A percentile compares a stretch with the other conserved stretches of the same genome.
These are phyloP conservation scores for Iberis amara DNA, from an alignment of 441 rosid species.

Conservation along the genomic window DNA sequence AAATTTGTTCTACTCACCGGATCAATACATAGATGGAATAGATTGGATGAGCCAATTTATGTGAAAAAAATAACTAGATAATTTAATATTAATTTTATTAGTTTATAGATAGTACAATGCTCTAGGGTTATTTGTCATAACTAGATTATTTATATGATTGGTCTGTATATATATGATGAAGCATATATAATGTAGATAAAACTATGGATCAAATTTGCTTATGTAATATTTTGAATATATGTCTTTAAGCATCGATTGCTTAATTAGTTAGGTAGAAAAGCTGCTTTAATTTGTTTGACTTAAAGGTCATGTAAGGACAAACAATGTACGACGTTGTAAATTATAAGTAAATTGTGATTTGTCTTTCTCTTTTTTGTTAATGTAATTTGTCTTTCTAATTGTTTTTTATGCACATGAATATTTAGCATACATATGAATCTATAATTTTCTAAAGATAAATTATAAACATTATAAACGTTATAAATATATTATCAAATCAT, in stretches of 20 bases:
- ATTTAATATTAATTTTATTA: conserved; percentile 6
- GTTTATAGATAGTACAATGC: not conserved
- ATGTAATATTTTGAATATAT: conserved; percentile 11
- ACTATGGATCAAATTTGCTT: conserved; percentile 2
- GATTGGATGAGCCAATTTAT: conserved; percentile 51
- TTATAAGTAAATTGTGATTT: conserved; percentile 10
- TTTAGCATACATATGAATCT: no score
- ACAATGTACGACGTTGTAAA: conserved; percentile 9
- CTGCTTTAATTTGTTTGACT: conserved; percentile 2
- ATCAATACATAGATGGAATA: conserved; percentile 38
- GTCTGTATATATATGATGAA: conserved; percentile 18
- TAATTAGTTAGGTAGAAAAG: conserved; percentile 8
- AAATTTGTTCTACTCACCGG: conserved; percentile 40
- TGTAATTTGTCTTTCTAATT: not conserved
- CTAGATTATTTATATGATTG: conserved; percentile 14
- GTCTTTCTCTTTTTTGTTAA: no score
- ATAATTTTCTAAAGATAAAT: no score
- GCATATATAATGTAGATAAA: conserved; percentile 9
- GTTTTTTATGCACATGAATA: not conserved
- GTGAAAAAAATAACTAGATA: conserved; percentile 18
- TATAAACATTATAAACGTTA: no score
- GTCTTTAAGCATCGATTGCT: conserved; percentile 12
- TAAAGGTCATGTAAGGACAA: conserved; percentile 7
- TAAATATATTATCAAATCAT: not conserved
- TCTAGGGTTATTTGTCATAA: not conserved